A percentile compares a stretch with the other conserved stretches of the same genome.
Conservation (phyloP, 2,329 filamentous ascomycete species). For the Ophiocordyceps polyrhachis-furcata region DNA sequence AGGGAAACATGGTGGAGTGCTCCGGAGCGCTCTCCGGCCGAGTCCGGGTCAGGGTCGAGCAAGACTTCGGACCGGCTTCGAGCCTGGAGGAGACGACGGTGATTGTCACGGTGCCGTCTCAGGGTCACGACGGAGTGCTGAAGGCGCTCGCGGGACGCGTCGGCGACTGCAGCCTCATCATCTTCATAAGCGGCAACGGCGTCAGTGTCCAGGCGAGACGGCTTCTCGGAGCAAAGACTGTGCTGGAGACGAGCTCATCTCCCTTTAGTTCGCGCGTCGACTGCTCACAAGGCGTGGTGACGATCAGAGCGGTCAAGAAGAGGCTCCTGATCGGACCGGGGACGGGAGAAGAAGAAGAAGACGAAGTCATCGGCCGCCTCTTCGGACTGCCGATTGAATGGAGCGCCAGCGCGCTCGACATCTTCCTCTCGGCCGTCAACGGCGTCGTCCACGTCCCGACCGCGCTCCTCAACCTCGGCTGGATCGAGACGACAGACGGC, state of each 20-base stretch:
- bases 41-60: background rate
- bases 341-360: background rate
- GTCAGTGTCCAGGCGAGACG: background rate
- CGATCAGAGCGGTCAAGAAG: slow-evolving; percentile 3
- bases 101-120: background rate
- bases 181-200: background rate
- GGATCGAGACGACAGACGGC: slow-evolving; percentile 4
- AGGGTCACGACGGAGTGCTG: background rate
- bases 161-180: background rate
- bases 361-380: background rate
- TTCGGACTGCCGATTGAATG: slow-evolving; percentile 3
- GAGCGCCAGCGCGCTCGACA: slow-evolving; percentile 2
- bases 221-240: background rate
- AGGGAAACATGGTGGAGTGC: background rate
- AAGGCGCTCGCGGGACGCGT: background rate
- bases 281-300: slow-evolving; percentile 2
- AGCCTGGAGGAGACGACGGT: background rate
- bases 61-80: background rate
- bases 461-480: slow-evolving; percentile 4
- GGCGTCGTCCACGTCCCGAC: slow-evolving; percentile 5
- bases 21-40: background rate
- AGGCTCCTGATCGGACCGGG: background rate
- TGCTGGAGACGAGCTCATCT: slow-evolving; percentile 2
- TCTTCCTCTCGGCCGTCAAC: slow-evolving; percentile 3
- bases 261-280: slow-evolving; percentile 4